Base-by-base conservation (phyloP, 1,284 basidiomycete species). In the Leucocoprinus gongylophorus region DNA sequence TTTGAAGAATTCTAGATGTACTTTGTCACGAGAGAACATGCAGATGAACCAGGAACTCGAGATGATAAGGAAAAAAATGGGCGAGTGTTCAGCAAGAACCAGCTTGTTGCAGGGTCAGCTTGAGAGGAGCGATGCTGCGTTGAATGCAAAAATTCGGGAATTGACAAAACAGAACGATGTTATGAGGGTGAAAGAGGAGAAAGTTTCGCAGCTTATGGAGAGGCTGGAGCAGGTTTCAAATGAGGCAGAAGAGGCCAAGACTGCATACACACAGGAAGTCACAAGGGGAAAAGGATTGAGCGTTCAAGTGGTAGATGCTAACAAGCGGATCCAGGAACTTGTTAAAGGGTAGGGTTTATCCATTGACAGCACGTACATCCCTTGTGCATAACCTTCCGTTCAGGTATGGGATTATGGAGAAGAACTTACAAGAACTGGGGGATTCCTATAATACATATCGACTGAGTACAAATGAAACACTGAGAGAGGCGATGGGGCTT, bases 261-360 rank as follows among this genome's bases (percentile, higher is more conserved):
- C 10, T 20, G 39, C 38, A 35, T 52, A 47, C 38, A 43, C 20
- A 17, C 15, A 37, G 21, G 51, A 52, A 18, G 30, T 47, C 38
- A 45, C 13, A 10, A 52, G 47, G 17, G 46, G 46, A 5, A 32
- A 48, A 10, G 35, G n/a, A 10, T 18, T 43, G 46, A 23, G n/a
- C 5, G n/a, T 20, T 5, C 21, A 29, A 13, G 17, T 21, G 28
- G 18, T 30, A 9, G 40, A 52, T 8, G 32, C 46, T 12, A 38
- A 38, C 15, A 46, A 20, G 9, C 20, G 23, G 7, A 47, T 52
- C 13, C 21, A 35, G 18, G 46, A 52, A 10, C 32, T 48, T 21
- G 33, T 35, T 2, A 28, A 39, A 18, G 46, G 13, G 51, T 52
- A 15, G 6, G 45, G 42, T 29, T 35, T 17, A 29, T 4, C 20